phyloP scores from a whole-genome alignment of 495 filamentous ascomycete species.

The Annulohypoxylon nitens region DNA sequence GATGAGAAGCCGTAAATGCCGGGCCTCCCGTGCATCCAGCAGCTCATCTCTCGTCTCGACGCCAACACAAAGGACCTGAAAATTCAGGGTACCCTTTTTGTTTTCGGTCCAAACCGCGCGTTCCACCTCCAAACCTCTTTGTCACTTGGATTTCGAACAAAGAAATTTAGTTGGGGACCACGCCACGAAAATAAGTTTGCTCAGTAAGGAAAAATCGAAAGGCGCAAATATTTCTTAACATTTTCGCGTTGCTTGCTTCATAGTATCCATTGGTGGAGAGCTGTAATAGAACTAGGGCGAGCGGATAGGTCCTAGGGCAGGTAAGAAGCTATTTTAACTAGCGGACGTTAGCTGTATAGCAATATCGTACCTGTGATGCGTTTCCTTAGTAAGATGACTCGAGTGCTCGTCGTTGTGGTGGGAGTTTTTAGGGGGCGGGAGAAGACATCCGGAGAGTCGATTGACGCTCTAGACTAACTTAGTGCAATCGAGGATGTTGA shows the following conservation, averaged over 20 bases:
- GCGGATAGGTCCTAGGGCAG: neutral
- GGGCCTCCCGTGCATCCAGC: neutral
- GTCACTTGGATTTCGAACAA: slow-evolving; percentile 11
- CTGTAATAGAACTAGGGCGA: neutral
- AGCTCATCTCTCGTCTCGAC: neutral
- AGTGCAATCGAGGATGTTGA: slow-evolving; percentile 5
- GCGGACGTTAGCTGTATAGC: neutral
- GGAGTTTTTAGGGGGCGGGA: neutral
- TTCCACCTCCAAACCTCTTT: slow-evolving; percentile 9
- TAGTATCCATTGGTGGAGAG: neutral
- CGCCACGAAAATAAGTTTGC: neutral
- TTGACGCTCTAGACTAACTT: neutral
- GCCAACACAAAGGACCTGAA: slow-evolving; percentile 8
- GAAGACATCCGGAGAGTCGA: neutral
- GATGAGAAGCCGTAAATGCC: neutral
- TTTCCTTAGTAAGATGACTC: slow-evolving; percentile 4
- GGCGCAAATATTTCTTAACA: neutral
- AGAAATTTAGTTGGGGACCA: neutral
- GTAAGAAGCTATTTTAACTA: neutral
- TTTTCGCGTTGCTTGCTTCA: neutral
- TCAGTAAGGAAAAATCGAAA: neutral
- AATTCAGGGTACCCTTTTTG: neutral
- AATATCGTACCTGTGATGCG: slow-evolving; percentile 8
- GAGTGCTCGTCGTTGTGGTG: neutral
- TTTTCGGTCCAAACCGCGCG: slow-evolving; percentile 10